Evolutionary conservation across 176 grass and related monocot genomes (phyloP).

Genomic region (Oropetium thomaeum): DNA sequence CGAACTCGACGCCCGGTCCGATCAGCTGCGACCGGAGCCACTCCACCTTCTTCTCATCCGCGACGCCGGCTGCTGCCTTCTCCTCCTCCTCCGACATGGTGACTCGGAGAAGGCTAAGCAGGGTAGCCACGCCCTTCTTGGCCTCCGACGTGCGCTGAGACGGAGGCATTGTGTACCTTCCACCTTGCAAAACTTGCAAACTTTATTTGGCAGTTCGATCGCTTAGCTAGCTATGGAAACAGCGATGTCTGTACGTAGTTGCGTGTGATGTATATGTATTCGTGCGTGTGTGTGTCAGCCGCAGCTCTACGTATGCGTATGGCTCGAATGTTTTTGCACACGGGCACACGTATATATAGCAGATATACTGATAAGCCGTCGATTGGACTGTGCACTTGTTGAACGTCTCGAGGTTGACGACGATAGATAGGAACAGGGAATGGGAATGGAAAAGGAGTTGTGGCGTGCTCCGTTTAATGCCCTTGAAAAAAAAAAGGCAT

Average conservation of each 20-base stretch:
- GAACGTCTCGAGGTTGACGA: neutral
- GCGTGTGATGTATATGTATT: neutral
- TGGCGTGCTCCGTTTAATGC: neutral
- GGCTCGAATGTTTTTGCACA: neutral
- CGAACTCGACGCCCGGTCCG: constrained; percentile 16
- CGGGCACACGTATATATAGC: neutral
- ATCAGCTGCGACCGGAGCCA: constrained; percentile 70
- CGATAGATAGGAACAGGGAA: constrained; percentile 1
- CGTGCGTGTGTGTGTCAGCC: no score
- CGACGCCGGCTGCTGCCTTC: neutral
- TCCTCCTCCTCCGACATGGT: neutral
- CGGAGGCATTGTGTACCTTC: neutral
- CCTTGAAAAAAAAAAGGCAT: no score
- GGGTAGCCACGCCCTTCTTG: neutral
- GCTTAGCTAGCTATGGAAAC: neutral
- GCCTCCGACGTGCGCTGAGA: neutral
- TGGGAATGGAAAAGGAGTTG: neutral
- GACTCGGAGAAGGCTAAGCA: constrained; percentile 25
- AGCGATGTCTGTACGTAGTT: neutral
- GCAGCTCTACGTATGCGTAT: neutral
- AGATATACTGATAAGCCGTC: no score
- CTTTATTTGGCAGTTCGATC: neutral
- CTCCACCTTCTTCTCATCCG: constrained; percentile 38
- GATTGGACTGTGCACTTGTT: neutral
- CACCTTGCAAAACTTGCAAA: neutral